Conservation (phyloP, 2,329 filamentous ascomycete genomes). For the Fusarium brevicatenulatum region DNA sequence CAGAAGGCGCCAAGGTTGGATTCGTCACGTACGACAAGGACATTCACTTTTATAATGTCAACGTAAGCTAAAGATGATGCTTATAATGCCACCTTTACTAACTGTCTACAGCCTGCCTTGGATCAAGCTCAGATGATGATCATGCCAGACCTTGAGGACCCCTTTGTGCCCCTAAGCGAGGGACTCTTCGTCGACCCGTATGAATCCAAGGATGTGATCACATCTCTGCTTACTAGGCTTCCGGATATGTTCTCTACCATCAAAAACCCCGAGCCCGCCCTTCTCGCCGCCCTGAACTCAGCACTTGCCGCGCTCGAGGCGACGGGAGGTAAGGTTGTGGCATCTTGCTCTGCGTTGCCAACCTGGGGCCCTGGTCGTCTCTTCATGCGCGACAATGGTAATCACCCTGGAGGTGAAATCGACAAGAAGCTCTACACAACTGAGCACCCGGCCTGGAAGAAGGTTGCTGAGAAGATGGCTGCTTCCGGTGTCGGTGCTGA, state of each 20-base stretch:
- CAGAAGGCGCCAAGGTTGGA: conserved; percentile 85
- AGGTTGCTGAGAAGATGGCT: conserved; percentile 87
- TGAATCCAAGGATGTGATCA: conserved; percentile 88
- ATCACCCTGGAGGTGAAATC: conserved; percentile 84
- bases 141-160: conserved; percentile 97
- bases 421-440: conserved; percentile 93
- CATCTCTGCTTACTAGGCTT: conserved; percentile 82
- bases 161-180: conserved; percentile 90
- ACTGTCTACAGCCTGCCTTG: conserved; percentile 68
- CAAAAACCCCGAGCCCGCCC: conserved; percentile 90
- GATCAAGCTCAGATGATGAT: conserved; percentile 97
- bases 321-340: conserved; percentile 93
- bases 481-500: conserved; percentile 88
- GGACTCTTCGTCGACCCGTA: conserved; percentile 95
- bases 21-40: conserved; percentile 97
- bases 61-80: conserved; percentile 61
- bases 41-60: conserved; percentile 97
- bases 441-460: conserved; percentile 88
- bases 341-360: conserved; percentile 85
- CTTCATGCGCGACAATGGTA: conserved; percentile 87
- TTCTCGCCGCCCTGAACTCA: conserved; percentile 85
- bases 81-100: conserved; percentile 6
- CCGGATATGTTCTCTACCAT: conserved; percentile 87
- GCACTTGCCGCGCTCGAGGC: conserved; percentile 83
- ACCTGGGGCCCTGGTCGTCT: conserved; percentile 91